Evolutionary conservation across 2,329 filamentous ascomycete species (phyloP).

Genomic region (Colletotrichum zoysiae): DNA sequence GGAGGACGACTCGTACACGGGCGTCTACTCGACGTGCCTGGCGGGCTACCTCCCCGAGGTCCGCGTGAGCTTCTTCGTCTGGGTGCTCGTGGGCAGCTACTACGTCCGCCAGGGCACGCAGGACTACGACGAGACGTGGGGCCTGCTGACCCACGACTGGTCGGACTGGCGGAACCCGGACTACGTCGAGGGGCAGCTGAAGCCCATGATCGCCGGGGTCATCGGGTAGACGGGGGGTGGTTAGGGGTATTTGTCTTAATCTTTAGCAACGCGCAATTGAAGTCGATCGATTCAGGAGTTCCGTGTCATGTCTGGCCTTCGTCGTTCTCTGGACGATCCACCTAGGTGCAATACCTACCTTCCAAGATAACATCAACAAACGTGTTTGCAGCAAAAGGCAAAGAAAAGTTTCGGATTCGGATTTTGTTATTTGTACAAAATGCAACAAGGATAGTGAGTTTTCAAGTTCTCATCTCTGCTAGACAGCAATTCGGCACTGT

Average conservation of each 20-base stretch:
- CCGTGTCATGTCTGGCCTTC: too few species aligned
- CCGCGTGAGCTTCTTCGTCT: conserved; percentile 69
- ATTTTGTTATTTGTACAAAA: too few species aligned
- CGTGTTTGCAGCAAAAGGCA: too few species aligned
- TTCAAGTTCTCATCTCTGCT: too few species aligned
- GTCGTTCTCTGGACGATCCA: background rate
- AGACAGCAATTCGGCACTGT: too few species aligned
- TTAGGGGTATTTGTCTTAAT: too few species aligned
- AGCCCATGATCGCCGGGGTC: conserved; percentile 54
- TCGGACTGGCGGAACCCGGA: conserved; percentile 60
- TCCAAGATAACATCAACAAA: too few species aligned
- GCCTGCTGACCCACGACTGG: conserved; percentile 67
- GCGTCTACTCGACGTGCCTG: conserved; percentile 66
- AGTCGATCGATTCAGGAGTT: background rate
- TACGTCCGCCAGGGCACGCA: conserved; percentile 66
- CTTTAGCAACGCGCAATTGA: background rate
- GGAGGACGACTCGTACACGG: conserved; percentile 59
- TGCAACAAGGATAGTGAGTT: too few species aligned
- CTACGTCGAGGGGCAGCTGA: conserved; percentile 58
- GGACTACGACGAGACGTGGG: conserved; percentile 71
- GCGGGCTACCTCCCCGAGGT: conserved; percentile 60
- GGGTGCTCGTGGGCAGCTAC: conserved; percentile 70
- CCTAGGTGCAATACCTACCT: too few species aligned
- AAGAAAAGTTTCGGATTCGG: too few species aligned
- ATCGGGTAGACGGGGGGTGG: conserved; percentile 32